Base-by-base conservation (phyloP, 306 rosid species). In the Cicer chorassanicum region DNA sequence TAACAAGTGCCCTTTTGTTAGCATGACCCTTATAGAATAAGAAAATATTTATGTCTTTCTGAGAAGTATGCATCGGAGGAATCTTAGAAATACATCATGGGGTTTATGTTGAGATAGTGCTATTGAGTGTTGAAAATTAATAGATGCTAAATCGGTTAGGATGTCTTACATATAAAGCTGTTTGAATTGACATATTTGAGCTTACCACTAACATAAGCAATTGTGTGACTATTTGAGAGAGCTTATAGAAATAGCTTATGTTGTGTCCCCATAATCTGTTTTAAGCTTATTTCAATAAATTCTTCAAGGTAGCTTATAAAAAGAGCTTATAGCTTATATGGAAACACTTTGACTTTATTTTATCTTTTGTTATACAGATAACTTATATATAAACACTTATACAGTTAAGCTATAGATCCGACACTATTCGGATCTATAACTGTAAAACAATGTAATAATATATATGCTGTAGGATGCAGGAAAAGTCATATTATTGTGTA, bases 21-120 rank as follows among this genome's bases (percentile, higher is more conserved):
- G 36, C 36, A 3, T 29, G 36, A 29, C 36, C 36, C 36, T 29
- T 71, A 5, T 18, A 38, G 57, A 24, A 15, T 34, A 15, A 46
- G 50, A 61, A 38, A 65, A 46, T 63, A 13, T 41, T 80, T 48
- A 6, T 63, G 40, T 65, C 42, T 56, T 45, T 71, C 43, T 18
- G 61, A 49, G 36, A 69, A 39, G 72, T 24, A 24, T 68, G 73
- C n/a, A 16, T 21, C 24, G 60, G 71, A 29, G 53, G 62, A 55
- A 36, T 70, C 24, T 36, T 8, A 49, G 51, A 43, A 59, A 24
- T 49, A 9, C 40, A 34, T 18, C 39, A 15, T 1, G 45, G 41
- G 57, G 8, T 11, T 51, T 16, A 19, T 46, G 57, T 38, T 69
- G 51, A 24, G 77, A 61, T 59, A 40, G 69, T 68, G 43, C 42